phyloP scores from a whole-genome alignment of 257 asterid species.

The Solanum sejunctum region DNA sequence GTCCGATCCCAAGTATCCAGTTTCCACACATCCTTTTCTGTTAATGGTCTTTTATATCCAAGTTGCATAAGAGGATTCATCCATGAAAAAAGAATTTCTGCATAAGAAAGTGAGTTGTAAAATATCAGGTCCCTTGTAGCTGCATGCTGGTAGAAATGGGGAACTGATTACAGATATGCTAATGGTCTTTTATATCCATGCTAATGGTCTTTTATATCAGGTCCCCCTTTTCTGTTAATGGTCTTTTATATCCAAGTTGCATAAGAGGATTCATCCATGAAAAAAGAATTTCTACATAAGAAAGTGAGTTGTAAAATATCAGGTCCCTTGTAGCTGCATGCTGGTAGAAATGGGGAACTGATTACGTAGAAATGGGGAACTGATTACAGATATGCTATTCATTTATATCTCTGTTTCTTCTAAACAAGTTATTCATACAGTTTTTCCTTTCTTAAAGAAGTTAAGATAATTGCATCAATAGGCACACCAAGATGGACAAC shows the following conservation, averaged over 20 bases:
- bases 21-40: slow-evolving; percentile 95
- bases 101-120: slow-evolving; percentile 3
- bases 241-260: slow-evolving; percentile 81
- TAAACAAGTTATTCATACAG: background rate
- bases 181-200: too few species aligned
- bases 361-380: too few species aligned
- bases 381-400: background rate
- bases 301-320: slow-evolving; percentile 3
- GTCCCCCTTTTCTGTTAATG: slow-evolving; percentile 69
- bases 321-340: slow-evolving; percentile 1
- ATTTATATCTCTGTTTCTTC: background rate
- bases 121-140: slow-evolving; percentile 3
- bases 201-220: too few species aligned
- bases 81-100: slow-evolving; percentile 33
- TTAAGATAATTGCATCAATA: background rate
- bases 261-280: slow-evolving; percentile 39
- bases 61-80: slow-evolving; percentile 63
- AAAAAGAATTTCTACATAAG: slow-evolving; percentile 33
- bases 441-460: background rate
- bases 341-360: background rate
- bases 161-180: background rate
- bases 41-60: slow-evolving; percentile 84
- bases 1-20: slow-evolving; percentile 92
- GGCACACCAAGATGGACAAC: background rate
- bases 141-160: background rate